These are phyloP conservation scores for Eucalyptus urophylla DNA, from an alignment of 345 rosid genomes.

Conservation along the genomic window DNA sequence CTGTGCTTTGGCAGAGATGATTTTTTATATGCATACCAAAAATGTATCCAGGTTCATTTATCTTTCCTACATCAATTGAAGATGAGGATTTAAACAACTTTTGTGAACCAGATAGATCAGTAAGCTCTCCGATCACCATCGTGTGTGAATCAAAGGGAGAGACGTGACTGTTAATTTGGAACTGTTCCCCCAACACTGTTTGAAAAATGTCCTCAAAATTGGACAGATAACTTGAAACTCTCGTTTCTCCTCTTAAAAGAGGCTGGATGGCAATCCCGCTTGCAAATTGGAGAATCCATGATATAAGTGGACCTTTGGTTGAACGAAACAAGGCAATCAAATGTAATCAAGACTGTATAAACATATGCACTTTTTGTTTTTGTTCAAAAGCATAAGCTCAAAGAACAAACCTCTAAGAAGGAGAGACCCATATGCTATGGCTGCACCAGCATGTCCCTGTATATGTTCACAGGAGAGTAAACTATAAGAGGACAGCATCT, in stretches of 20 bases:
- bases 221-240: background rate
- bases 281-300: background rate
- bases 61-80: background rate
- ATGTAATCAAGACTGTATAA: background rate
- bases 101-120: background rate
- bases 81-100: background rate
- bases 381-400: background rate
- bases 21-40: background rate
- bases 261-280: background rate
- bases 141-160: background rate
- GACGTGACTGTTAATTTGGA: background rate
- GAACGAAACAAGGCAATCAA: background rate
- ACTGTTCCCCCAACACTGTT: background rate
- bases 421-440: constrained; percentile 84
- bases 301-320: background rate
- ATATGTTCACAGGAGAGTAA: background rate
- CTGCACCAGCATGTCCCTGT: constrained; percentile 95
- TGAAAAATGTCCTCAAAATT: background rate
- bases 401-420: constrained; percentile 61
- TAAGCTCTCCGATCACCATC: background rate
- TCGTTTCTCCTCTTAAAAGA: background rate
- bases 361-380: background rate
- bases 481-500: background rate
- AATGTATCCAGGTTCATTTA: background rate
- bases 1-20: background rate